phyloP scores from a whole-genome alignment of 768 basidiomycete genomes.

The Psilocybe sp. region DNA sequence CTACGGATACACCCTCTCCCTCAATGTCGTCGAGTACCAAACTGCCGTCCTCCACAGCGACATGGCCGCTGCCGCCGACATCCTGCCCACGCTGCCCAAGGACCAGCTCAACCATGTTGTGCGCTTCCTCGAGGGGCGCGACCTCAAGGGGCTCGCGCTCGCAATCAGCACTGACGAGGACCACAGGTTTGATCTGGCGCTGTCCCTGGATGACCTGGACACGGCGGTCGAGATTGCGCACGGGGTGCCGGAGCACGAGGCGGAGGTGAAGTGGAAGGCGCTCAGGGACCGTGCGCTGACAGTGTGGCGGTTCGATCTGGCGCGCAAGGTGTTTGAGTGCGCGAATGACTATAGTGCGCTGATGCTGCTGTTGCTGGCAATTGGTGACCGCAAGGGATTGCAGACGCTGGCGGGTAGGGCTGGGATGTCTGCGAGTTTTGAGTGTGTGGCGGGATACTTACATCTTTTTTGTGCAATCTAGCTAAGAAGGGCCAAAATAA shows the following conservation, averaged over 20 bases:
- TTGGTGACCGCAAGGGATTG: constrained; percentile 78
- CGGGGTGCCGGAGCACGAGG: constrained; percentile 64
- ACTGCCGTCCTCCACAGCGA: constrained; percentile 91
- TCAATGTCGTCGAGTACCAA: constrained; percentile 94
- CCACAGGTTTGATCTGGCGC: constrained; percentile 93
- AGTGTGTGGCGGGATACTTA: not conserved
- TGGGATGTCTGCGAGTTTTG: constrained; percentile 30
- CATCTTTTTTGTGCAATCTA: constrained; percentile 20
- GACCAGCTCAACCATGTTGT: constrained; percentile 93
- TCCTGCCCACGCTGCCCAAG: constrained; percentile 81
- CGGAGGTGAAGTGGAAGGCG: constrained; percentile 87
- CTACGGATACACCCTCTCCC: constrained; percentile 75
- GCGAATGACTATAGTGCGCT: constrained; percentile 88
- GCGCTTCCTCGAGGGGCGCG: constrained; percentile 88
- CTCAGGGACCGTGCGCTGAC: constrained; percentile 92
- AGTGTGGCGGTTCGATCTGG: constrained; percentile 93
- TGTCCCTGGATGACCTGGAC: constrained; percentile 90
- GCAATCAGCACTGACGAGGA: constrained; percentile 88
- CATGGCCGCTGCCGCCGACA: constrained; percentile 77
- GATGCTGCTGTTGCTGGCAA: constrained; percentile 77
- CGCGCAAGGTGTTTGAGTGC: constrained; percentile 83
- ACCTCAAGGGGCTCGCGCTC: constrained; percentile 91
- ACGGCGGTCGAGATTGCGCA: constrained; percentile 78
- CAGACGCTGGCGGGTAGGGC: constrained; percentile 62
- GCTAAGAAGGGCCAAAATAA: constrained; percentile 85